Conservation (phyloP, 768 basidiomycete species). For the Phylloporus arenicola region DNA sequence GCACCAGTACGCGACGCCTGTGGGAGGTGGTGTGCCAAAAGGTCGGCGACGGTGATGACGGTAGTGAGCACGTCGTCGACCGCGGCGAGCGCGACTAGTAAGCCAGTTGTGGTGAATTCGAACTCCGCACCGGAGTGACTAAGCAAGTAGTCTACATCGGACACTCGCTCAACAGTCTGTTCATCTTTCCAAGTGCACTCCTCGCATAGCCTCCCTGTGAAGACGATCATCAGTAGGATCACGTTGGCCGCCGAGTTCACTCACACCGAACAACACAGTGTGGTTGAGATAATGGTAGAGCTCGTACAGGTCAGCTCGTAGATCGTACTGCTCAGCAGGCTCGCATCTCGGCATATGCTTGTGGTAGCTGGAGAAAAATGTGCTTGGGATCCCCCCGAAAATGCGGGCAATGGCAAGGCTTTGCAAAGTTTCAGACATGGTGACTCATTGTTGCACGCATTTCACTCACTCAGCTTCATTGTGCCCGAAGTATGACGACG, state of each 20-base stretch:
- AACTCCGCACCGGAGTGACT: conserved; percentile 15
- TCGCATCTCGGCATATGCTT: conserved; percentile 55
- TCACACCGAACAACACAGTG: conserved; percentile 71
- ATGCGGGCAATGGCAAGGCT: conserved; percentile 76
- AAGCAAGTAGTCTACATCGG: conserved; percentile 16
- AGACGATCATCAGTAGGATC: not conserved
- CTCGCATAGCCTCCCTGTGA: conserved; percentile 45
- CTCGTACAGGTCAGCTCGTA: conserved; percentile 66
- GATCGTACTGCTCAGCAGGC: conserved; percentile 58
- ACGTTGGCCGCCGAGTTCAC: conserved; percentile 17
- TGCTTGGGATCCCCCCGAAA: conserved; percentile 66
- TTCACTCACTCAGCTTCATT: conserved; percentile 70
- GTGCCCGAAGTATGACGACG: conserved; percentile 75
- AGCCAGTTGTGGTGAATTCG: conserved; percentile 11
- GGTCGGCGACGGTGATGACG: conserved; percentile 4
- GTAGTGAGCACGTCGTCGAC: conserved; percentile 15
- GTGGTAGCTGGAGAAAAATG: conserved; percentile 66
- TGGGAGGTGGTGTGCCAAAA: not conserved
- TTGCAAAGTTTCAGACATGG: conserved; percentile 4
- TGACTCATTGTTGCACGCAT: not conserved
- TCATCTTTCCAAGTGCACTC: conserved; percentile 47
- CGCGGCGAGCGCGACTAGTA: conserved; percentile 19
- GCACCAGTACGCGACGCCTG: not conserved
- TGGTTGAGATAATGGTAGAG: conserved; percentile 82
- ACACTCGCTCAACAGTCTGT: conserved; percentile 35